Percentiles rank a stretch among this genome's conserved stretches.
These are phyloP conservation scores for Talaromyces sp. DNA, from an alignment of 2,329 filamentous ascomycete species.

Conservation along the genomic window DNA sequence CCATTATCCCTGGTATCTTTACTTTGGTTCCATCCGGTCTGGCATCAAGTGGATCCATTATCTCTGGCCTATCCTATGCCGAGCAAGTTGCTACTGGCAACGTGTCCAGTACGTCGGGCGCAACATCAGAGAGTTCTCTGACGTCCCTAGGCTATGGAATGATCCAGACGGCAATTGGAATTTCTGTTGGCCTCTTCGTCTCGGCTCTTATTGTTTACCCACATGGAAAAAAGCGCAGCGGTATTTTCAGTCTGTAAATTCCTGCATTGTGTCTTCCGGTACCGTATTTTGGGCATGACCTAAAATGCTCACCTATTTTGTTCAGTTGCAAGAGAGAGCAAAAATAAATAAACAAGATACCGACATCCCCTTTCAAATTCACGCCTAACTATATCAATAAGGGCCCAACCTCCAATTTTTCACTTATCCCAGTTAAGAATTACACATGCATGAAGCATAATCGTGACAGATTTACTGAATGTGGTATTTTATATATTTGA, in stretches of 20 bases:
- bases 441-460: no score
- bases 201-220: slow-evolving; percentile 45
- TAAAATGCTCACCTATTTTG: no score
- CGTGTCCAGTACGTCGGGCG: slow-evolving; percentile 24
- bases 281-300: no score
- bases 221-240: slow-evolving; percentile 44
- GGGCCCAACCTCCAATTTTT: no score
- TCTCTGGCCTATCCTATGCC: slow-evolving; percentile 53
- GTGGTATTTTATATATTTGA: no score
- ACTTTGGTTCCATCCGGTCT: slow-evolving; percentile 60
- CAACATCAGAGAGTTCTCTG: slow-evolving; percentile 21
- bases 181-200: slow-evolving; percentile 45
- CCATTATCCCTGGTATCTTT: slow-evolving; percentile 85
- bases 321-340: no score
- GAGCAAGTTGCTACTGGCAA: slow-evolving; percentile 42
- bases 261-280: no score
- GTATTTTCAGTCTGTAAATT: slow-evolving; percentile 39
- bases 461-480: no score
- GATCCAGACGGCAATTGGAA: slow-evolving; percentile 45
- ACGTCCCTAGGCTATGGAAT: slow-evolving; percentile 43
- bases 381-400: no score
- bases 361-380: no score
- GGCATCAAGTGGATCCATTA: slow-evolving; percentile 53
- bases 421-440: no score
- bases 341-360: no score